Evolutionary conservation across 1,284 basidiomycete species (phyloP).

Genomic region (Ganoderma multipileum): DNA sequence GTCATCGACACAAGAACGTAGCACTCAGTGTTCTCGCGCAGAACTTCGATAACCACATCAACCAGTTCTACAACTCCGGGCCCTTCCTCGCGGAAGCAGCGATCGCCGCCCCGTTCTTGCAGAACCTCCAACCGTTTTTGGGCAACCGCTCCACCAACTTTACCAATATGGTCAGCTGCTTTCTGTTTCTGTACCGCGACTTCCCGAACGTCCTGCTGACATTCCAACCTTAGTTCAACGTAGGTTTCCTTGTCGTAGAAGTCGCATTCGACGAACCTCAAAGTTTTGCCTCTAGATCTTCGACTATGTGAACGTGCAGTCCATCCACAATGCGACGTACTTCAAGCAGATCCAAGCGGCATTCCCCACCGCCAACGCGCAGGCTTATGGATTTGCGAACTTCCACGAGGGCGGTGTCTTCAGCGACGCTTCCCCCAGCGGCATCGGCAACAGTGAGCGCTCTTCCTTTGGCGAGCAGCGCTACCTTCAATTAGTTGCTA

Average conservation of each 20-base stretch:
- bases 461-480: background rate
- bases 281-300: constrained; percentile 49
- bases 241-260: constrained; percentile 7
- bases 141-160: constrained; percentile 48
- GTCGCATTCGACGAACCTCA: no score
- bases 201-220: background rate
- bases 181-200: background rate
- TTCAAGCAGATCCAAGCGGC: constrained; percentile 32
- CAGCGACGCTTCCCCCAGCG: constrained; percentile 43
- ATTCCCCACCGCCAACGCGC: constrained; percentile 43
- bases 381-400: constrained; percentile 53
- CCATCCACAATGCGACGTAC: constrained; percentile 55
- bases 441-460: constrained; percentile 53
- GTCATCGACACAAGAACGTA: background rate
- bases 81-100: constrained; percentile 44
- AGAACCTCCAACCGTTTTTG: constrained; percentile 46
- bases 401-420: constrained; percentile 59
- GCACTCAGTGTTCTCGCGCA: constrained; percentile 1
- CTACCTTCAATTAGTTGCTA: background rate
- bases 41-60: constrained; percentile 35
- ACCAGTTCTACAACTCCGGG: constrained; percentile 37
- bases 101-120: constrained; percentile 48
- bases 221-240: constrained; percentile 22
- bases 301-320: constrained; percentile 58
- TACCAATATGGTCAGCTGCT: constrained; percentile 46